Conservation (phyloP, 495 filamentous ascomycete genomes). For the Annulohypoxylon maeteangense region DNA sequence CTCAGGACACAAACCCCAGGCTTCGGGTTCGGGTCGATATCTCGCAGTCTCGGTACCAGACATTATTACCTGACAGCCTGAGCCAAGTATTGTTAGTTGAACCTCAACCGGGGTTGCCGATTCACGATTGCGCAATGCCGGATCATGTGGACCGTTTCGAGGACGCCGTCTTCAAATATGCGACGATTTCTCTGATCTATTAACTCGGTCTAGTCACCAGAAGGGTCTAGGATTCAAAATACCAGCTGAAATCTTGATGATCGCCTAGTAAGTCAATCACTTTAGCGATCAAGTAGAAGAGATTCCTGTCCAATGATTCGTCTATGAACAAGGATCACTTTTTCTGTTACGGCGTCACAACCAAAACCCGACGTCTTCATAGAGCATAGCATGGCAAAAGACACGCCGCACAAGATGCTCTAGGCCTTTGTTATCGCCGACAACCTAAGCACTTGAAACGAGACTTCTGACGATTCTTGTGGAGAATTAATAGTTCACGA, state of each 20-base stretch:
- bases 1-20: slow-evolving; percentile 2
- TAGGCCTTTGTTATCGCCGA: slow-evolving; percentile 13
- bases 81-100: neutral
- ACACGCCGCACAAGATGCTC: neutral
- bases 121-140: slow-evolving; percentile 17
- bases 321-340: neutral
- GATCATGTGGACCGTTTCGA: slow-evolving; percentile 7
- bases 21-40: slow-evolving; percentile 2
- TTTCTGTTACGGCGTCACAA: slow-evolving; percentile 25
- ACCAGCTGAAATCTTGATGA: slow-evolving; percentile 4
- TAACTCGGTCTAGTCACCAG: slow-evolving; percentile 11
- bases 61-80: neutral
- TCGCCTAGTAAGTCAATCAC: neutral
- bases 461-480: slow-evolving; percentile 15
- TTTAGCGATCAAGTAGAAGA: neutral
- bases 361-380: neutral
- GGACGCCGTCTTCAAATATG: slow-evolving; percentile 10
- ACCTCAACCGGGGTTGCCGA: slow-evolving; percentile 23
- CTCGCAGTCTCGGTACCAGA: slow-evolving; percentile 2
- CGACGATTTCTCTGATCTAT: slow-evolving; percentile 9
- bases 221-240: slow-evolving; percentile 16
- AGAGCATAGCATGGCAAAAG: slow-evolving; percentile 15
- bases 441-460: slow-evolving; percentile 30
- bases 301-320: slow-evolving; percentile 21
- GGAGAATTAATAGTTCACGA: slow-evolving; percentile 28